Base-by-base conservation (phyloP, 305 asterid species). In the Solanum hybrid region DNA sequence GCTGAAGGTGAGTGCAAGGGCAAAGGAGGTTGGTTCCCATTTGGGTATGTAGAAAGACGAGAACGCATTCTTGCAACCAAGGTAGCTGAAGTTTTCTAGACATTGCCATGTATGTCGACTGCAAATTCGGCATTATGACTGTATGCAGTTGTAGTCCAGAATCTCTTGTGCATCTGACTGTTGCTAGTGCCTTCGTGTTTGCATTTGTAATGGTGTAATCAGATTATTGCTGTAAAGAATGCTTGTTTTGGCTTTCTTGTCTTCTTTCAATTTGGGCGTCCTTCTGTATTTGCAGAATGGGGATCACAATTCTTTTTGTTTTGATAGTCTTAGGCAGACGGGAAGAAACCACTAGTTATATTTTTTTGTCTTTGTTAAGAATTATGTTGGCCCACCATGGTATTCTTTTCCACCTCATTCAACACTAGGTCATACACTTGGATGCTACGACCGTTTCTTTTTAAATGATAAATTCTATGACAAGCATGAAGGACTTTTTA, bases 1-100 rank as follows among this genome's bases (percentile, higher is more conserved):
- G 98, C 97, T 3, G 97, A 96, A 93, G 98, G 97, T 15, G 97
- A 96, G 92, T 95, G 97, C 96, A 94, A 91, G 92, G 97, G 98
- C 68, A 93, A 92, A 61, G 96, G 96, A 12, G 96, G 98, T 57
- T 95, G 98, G 97, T 95, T 96, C 89, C 97, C 97, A 0, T 89
- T 91, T 11, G 95, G 92, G 87, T 96, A 93, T 27, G 91, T 96
- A 9, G 95, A 94, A 91, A 94, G 94, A 91, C 93, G 96, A 29
- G 97, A 95, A 6, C 95, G 95, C 39, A 89, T 96, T 90, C 96
- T 93, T 86, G 97, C 98, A 20, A 95, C 96, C 94, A 93, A 96
- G 93, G 95, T 94, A 88, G 96, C 96, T 72, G 94, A 96, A 92
- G 93, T 94, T 27, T 95, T 95, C 89, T 95, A 89, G 89, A 73